phyloP scores from a whole-genome alignment of 176 grass and related monocot genomes.

The Hyparrhenia diplandra region DNA sequence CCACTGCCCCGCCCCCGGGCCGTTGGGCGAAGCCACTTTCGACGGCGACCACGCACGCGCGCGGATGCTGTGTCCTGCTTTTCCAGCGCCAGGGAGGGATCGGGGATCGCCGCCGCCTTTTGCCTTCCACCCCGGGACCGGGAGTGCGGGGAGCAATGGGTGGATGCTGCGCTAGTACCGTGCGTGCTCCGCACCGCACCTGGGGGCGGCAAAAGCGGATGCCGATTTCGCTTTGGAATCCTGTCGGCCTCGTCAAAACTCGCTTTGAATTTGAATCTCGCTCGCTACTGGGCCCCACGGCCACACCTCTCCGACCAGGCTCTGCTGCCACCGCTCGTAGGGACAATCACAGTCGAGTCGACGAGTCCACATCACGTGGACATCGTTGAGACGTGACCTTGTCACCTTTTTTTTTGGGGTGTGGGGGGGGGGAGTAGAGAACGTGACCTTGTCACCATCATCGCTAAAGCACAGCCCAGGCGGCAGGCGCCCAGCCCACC shows the following conservation, averaged over 20 bases:
- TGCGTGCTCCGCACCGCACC: background rate
- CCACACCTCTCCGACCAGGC: too few species aligned
- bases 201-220: constrained; percentile 6
- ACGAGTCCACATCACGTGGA: too few species aligned
- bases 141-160: background rate
- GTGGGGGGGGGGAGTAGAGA: too few species aligned
- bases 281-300: background rate
- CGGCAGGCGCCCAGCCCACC: background rate
- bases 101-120: background rate
- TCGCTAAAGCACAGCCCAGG: too few species aligned
- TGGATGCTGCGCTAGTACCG: background rate
- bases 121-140: background rate
- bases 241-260: background rate
- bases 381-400: too few species aligned
- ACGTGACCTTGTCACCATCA: background rate
- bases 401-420: too few species aligned
- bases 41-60: constrained; percentile 5
- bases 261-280: background rate
- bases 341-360: background rate
- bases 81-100: background rate
- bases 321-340: background rate
- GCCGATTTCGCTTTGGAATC: background rate
- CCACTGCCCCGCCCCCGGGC: background rate
- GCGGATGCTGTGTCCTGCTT: background rate
- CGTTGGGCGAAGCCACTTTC: background rate